Conservation (phyloP, 768 basidiomycete genomes). For the Pholiota microspora region DNA sequence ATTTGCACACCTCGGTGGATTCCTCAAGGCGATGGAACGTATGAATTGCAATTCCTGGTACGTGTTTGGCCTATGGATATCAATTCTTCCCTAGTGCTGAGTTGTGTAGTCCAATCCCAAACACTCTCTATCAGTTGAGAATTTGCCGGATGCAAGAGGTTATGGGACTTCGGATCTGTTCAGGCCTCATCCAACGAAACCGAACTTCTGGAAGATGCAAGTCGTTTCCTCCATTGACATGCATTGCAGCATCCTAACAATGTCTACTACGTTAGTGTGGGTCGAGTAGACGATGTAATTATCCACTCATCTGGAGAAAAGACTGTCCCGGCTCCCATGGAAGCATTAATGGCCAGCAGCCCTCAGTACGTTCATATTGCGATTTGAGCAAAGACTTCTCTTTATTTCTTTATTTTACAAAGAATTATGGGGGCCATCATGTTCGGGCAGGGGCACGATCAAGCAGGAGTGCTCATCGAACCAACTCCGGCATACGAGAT, state of each 20-base stretch:
- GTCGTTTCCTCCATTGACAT: slow-evolving; percentile 2
- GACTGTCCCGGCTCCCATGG: slow-evolving; percentile 28
- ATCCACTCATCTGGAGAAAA: slow-evolving; percentile 1
- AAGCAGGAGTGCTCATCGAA: slow-evolving; percentile 31
- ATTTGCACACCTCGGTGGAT: slow-evolving; percentile 31
- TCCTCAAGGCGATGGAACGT: slow-evolving; percentile 35
- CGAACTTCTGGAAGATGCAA: slow-evolving; percentile 41
- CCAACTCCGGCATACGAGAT: slow-evolving; percentile 22
- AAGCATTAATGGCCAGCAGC: slow-evolving; percentile 20
- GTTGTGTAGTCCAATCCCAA: slow-evolving; percentile 25
- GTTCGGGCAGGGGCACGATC: slow-evolving; percentile 36
- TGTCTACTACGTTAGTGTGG: slow-evolving; percentile 25
- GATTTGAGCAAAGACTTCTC: not conserved
- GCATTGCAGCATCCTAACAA: not conserved
- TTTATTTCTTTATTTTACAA: not conserved
- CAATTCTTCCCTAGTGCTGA: not conserved
- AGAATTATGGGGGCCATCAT: slow-evolving; percentile 33
- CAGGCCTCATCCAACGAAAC: slow-evolving; percentile 39
- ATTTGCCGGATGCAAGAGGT: slow-evolving; percentile 33
- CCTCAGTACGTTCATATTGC: slow-evolving; percentile 15
- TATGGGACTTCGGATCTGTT: slow-evolving; percentile 46
- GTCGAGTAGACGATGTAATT: slow-evolving; percentile 34
- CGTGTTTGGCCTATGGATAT: not conserved
- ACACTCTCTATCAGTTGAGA: slow-evolving; percentile 34
- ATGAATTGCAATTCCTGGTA: slow-evolving; percentile 39